Evolutionary conservation across 2,329 filamentous ascomycete species (phyloP).

Genomic region (Aspergillus costaricaensis): DNA sequence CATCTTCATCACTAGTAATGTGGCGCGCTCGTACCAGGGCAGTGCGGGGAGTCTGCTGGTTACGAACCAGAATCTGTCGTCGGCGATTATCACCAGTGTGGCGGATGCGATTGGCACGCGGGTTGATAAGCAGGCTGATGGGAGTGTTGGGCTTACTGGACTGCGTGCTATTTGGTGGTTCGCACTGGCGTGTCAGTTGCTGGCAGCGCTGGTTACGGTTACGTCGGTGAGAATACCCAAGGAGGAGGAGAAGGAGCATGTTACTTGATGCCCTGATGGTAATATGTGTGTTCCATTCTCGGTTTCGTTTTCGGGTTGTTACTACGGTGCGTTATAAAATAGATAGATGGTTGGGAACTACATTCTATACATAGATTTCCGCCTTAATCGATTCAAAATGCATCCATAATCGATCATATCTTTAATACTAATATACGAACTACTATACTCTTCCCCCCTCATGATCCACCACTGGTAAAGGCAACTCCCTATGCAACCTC

Average conservation of each 20-base stretch:
- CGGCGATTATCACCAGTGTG: conserved; percentile 43
- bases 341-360: neutral
- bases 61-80: conserved; percentile 50
- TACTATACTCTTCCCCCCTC: neutral
- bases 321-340: neutral
- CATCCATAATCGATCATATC: neutral
- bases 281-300: neutral
- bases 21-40: conserved; percentile 51
- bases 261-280: conserved; percentile 7
- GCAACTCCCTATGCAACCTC: neutral
- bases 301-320: neutral
- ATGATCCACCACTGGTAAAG: neutral
- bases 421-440: no score
- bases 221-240: conserved; percentile 46
- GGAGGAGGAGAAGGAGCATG: conserved; percentile 42
- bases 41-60: conserved; percentile 50
- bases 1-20: conserved; percentile 53
- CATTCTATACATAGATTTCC: neutral
- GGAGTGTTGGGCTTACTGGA: conserved; percentile 35
- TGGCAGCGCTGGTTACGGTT: conserved; percentile 39
- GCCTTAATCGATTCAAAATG: neutral
- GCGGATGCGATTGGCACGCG: conserved; percentile 41
- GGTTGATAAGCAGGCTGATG: conserved; percentile 24
- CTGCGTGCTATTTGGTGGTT: conserved; percentile 48
- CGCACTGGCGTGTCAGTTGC: conserved; percentile 38